Percentiles rank a stretch among this genome's conserved stretches.
phyloP scores from a whole-genome alignment of 345 rosid genomes.

The Hibiscus mutabilis region DNA sequence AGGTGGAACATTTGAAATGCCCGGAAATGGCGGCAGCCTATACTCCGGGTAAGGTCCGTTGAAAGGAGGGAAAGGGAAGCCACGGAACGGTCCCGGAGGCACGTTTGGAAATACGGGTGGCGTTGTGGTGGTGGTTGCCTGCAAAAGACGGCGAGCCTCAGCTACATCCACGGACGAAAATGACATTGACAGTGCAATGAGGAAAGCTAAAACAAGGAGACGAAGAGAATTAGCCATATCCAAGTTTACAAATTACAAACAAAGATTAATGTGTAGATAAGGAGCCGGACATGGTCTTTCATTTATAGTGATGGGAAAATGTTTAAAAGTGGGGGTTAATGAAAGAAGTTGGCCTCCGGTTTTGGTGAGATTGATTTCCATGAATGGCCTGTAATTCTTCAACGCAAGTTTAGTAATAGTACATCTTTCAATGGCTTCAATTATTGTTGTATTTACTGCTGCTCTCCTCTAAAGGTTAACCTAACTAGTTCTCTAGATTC shows the following conservation, averaged over 20 bases:
- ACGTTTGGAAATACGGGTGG: slow-evolving; percentile 1
- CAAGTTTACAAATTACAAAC: no score
- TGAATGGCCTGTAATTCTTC: not conserved
- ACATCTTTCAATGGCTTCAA: slow-evolving; percentile 8
- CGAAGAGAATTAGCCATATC: slow-evolving; percentile 12
- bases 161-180: not conserved
- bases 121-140: not conserved
- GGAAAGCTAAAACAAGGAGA: not conserved
- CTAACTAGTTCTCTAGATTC: not conserved
- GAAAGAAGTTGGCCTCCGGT: slow-evolving; percentile 1
- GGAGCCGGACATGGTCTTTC: not conserved
- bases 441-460: not conserved
- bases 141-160: slow-evolving; percentile 14
- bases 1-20: not conserved
- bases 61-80: slow-evolving; percentile 8
- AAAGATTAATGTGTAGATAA: not conserved
- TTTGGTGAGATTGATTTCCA: slow-evolving; percentile 12
- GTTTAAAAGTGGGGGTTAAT: not conserved
- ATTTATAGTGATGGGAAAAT: not conserved
- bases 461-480: no score
- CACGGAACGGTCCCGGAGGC: slow-evolving; percentile 11
- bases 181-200: slow-evolving; percentile 8
- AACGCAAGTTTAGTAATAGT: not conserved
- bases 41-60: not conserved
- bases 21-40: slow-evolving; percentile 9